Conservation (phyloP, 2,329 filamentous ascomycete genomes). For the Aspergillus tanneri region DNA sequence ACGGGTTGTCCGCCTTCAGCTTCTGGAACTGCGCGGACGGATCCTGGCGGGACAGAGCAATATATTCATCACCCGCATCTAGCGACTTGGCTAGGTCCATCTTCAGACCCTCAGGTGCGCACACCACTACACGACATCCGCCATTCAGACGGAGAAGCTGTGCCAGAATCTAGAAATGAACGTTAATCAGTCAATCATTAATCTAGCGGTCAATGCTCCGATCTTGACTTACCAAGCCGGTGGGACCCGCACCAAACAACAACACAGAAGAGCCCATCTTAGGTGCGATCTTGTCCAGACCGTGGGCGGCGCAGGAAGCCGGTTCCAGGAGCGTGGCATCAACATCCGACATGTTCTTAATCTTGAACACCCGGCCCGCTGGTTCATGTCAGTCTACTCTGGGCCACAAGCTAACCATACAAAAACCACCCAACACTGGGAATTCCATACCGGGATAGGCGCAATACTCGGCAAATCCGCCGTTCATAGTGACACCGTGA, state of each 20-base stretch:
- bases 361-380: conserved; percentile 62
- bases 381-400: conserved; percentile 15
- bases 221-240: conserved; percentile 58
- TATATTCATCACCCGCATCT: conserved; percentile 49
- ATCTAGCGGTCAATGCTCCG: background rate
- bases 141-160: conserved; percentile 65
- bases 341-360: conserved; percentile 65
- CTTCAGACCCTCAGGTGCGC: conserved; percentile 67
- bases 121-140: conserved; percentile 67
- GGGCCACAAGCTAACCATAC: background rate
- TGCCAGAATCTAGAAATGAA: conserved; percentile 46
- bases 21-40: conserved; percentile 60
- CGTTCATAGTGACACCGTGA: conserved; percentile 60
- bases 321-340: conserved; percentile 70
- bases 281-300: conserved; percentile 66
- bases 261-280: conserved; percentile 65
- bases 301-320: conserved; percentile 69
- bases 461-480: conserved; percentile 71
- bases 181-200: background rate
- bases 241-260: conserved; percentile 68
- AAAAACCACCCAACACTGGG: background rate
- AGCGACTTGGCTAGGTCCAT: conserved; percentile 63
- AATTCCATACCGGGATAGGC: conserved; percentile 45
- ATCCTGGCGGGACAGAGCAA: conserved; percentile 50
- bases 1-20: conserved; percentile 64